Percentiles rank a stretch among this genome's conserved stretches.
Evolutionary conservation across 306 rosid species (phyloP).

Genomic region (Glycine latifolia): DNA sequence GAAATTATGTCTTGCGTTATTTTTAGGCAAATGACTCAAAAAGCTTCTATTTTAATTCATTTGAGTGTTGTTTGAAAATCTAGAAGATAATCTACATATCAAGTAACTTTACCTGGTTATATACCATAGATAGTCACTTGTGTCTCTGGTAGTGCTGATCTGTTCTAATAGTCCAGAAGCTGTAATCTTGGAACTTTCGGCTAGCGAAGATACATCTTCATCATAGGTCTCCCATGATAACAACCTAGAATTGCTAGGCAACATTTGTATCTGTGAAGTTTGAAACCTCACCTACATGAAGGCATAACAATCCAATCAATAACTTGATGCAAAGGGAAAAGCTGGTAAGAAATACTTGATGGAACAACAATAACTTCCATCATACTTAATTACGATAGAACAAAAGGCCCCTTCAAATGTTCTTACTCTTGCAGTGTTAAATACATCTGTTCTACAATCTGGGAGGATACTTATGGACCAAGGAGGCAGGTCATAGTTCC

Average conservation of each 20-base stretch:
- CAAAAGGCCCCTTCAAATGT: slow-evolving; percentile 1
- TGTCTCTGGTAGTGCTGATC: slow-evolving; percentile 77
- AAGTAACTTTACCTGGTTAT: slow-evolving; percentile 75
- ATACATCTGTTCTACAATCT: slow-evolving; percentile 78
- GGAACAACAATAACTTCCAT: slow-evolving; percentile 24
- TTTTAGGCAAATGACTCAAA: no score
- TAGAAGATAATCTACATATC: no score
- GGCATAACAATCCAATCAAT: slow-evolving; percentile 44
- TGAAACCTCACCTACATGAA: slow-evolving; percentile 76
- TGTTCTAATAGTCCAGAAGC: slow-evolving; percentile 84
- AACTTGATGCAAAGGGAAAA: slow-evolving; percentile 24
- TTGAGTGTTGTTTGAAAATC: neutral
- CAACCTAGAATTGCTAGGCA: slow-evolving; percentile 63
- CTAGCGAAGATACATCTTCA: slow-evolving; percentile 78
- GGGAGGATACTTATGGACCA: slow-evolving; percentile 99
- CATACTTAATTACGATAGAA: neutral
- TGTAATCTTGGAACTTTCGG: slow-evolving; percentile 63
- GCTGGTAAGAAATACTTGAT: slow-evolving; percentile 38
- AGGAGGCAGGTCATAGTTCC: slow-evolving; percentile 81
- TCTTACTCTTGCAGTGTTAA: slow-evolving; percentile 89
- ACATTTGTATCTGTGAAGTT: slow-evolving; percentile 70
- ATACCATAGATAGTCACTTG: slow-evolving; percentile 94
- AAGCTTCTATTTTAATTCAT: neutral
- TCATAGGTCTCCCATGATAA: slow-evolving; percentile 80
- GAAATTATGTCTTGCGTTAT: neutral